Base-by-base conservation (phyloP, 2,329 filamentous ascomycete genomes). In the Fusarium sp. region DNA sequence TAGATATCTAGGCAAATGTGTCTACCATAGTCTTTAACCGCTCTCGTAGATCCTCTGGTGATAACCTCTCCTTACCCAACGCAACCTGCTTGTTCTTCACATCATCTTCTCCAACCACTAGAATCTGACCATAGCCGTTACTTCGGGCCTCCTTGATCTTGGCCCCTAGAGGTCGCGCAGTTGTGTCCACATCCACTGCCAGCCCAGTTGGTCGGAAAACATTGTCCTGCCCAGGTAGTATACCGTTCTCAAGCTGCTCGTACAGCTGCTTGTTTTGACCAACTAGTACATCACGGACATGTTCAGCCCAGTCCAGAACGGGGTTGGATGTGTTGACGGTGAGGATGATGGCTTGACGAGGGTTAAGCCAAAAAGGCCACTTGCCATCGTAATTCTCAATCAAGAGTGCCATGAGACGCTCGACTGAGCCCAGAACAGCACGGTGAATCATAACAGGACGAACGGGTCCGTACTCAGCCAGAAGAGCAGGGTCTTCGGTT, bases 331-430 rank as follows among this genome's bases (percentile, higher is more conserved):
- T 84, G 73, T 92, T 94, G 54, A 95, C 85, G 0, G 92, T 92
- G 33, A 96, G 79, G 57, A 97, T 86, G 45, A 91, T 88, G 42
- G 88, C 90, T 75, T 96, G 94, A 7, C 89, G 88, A 1, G 94
- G 94, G 57, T 92, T 94, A 11, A 97, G 84, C 94, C 94, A 97
- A 77, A 97, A 95, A 5, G 94, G 94, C 88, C 93, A 97, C 60
- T 86, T 87, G 17, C 92, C 92, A 58, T 91, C 85, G 72, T 94
- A 93, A 70, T 93, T 91, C 79, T 97, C 94, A 57, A 96, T 94
- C 40, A 97, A 80, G 15, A 97, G 84, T 5, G 94, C 94, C 86
- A 97, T 91, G 65, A 97, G 89, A 45, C 94, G 87, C 80, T 97
- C 94, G 7, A 97, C 86, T 0, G 92, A 96, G 17, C 94, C 94